Conservation (phyloP, 2,329 filamentous ascomycete species). For the Aschersonia sp. region DNA sequence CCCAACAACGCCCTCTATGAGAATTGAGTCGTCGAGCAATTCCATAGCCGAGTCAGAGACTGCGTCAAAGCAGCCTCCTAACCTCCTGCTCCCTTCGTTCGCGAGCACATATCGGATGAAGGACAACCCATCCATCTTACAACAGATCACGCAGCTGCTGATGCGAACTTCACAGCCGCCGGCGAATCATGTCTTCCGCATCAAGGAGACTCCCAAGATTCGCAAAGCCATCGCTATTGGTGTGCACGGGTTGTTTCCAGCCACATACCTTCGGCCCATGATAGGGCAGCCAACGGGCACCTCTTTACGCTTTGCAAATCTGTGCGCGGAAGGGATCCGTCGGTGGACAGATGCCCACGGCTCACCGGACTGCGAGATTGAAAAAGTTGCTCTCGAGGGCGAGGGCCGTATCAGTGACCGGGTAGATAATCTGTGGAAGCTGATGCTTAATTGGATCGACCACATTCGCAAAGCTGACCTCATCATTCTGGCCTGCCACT, state of each 20-base stretch:
- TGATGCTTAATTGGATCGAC: slow-evolving; percentile 89
- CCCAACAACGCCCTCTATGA: slow-evolving; percentile 5
- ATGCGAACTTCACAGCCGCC: slow-evolving; percentile 39
- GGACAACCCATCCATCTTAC: slow-evolving; percentile 54
- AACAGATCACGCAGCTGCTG: slow-evolving; percentile 46
- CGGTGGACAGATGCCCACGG: slow-evolving; percentile 66
- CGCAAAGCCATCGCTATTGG: slow-evolving; percentile 85
- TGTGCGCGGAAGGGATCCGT: slow-evolving; percentile 70
- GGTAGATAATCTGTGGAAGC: slow-evolving; percentile 85
- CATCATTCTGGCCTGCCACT: slow-evolving; percentile 84
- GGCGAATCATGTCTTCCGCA: slow-evolving; percentile 56
- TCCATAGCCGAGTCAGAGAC: slow-evolving; percentile 27
- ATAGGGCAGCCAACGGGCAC: slow-evolving; percentile 93
- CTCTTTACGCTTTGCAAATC: slow-evolving; percentile 81
- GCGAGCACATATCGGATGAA: slow-evolving; percentile 51
- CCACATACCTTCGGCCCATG: slow-evolving; percentile 71
- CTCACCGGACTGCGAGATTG: slow-evolving; percentile 64
- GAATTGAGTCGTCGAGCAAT: slow-evolving; percentile 10
- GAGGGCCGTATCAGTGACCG: slow-evolving; percentile 85
- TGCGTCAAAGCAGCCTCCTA: slow-evolving; percentile 31
- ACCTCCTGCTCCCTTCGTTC: slow-evolving; percentile 58
- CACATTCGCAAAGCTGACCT: slow-evolving; percentile 79
- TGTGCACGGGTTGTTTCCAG: slow-evolving; percentile 87
- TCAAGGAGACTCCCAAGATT: slow-evolving; percentile 54
- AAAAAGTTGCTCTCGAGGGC: slow-evolving; percentile 87